Conservation (phyloP, 1,284 basidiomycete genomes). For the Tremellales sp. region DNA sequence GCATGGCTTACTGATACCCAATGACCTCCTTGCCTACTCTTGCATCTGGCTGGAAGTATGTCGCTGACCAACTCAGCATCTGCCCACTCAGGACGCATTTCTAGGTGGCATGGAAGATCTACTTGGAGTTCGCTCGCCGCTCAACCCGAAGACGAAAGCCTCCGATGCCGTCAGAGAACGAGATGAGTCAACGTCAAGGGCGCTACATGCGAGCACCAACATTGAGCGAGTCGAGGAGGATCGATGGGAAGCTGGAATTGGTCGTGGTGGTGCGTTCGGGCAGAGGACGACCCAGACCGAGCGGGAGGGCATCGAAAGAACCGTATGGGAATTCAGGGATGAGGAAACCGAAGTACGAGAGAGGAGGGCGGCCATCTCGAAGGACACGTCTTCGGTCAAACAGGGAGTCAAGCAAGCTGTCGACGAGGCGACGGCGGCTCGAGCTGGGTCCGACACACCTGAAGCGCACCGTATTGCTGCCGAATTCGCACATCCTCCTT, state of each 20-base stretch:
- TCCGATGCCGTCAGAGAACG: constrained; percentile 19
- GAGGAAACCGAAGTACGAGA: constrained; percentile 25
- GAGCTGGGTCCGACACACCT: background rate
- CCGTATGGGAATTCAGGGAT: constrained; percentile 43
- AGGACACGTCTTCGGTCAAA: background rate
- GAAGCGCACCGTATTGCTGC: too few relatives aligned
- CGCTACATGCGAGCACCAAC: constrained; percentile 26
- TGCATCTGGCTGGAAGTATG: background rate
- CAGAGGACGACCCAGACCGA: constrained; percentile 4
- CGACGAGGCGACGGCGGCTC: background rate
- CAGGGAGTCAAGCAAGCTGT: background rate
- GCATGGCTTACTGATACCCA: constrained; percentile 47
- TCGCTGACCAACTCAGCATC: constrained; percentile 22
- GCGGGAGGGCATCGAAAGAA: constrained; percentile 26
- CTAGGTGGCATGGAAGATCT: constrained; percentile 43
- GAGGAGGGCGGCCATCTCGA: constrained; percentile 4
- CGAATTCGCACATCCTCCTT: too few relatives aligned
- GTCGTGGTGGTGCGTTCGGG: constrained; percentile 34
- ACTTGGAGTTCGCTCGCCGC: constrained; percentile 26
- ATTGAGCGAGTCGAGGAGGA: constrained; percentile 42
- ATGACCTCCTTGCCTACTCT: constrained; percentile 5
- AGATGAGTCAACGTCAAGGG: constrained; percentile 20
- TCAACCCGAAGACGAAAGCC: constrained; percentile 17
- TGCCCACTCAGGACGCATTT: constrained; percentile 43
- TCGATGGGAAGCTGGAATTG: constrained; percentile 26